Conservation (phyloP, 2,329 filamentous ascomycete genomes). For the Colletotrichum aenigma region DNA sequence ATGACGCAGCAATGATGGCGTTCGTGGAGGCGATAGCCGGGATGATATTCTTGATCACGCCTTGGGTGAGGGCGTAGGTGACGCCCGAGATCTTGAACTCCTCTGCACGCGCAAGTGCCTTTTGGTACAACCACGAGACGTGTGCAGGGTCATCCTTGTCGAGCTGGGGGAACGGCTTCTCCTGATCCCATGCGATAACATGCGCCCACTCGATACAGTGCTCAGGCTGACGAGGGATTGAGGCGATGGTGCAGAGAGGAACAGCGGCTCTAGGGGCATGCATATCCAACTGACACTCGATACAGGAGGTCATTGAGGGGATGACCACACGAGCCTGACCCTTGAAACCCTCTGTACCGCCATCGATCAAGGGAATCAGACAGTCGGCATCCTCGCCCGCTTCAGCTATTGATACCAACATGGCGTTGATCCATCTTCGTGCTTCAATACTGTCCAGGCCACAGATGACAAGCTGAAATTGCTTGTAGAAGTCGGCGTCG, state of each 20-base stretch:
- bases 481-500: constrained; percentile 94
- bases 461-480: constrained; percentile 93
- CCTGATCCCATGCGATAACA: constrained; percentile 93
- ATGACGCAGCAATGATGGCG: constrained; percentile 92
- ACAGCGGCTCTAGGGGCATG: constrained; percentile 97
- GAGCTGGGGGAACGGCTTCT: constrained; percentile 80
- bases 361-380: constrained; percentile 93
- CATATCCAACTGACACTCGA: constrained; percentile 98
- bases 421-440: constrained; percentile 97
- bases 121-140: constrained; percentile 94
- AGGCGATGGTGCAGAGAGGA: constrained; percentile 93
- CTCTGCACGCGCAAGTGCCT: constrained; percentile 77
- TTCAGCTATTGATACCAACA: constrained; percentile 88
- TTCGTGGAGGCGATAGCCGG: constrained; percentile 98
- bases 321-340: constrained; percentile 93
- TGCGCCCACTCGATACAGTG: constrained; percentile 99
- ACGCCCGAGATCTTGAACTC: constrained; percentile 93
- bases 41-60: constrained; percentile 99
- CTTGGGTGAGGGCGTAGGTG: constrained; percentile 94
- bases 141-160: constrained; percentile 97
- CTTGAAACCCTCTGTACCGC: constrained; percentile 98
- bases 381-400: constrained; percentile 75
- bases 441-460: constrained; percentile 97
- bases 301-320: constrained; percentile 91
- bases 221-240: constrained; percentile 94